Evolutionary conservation across 768 basidiomycete genomes (phyloP).

Genomic region (Trametes cinnabarina): DNA sequence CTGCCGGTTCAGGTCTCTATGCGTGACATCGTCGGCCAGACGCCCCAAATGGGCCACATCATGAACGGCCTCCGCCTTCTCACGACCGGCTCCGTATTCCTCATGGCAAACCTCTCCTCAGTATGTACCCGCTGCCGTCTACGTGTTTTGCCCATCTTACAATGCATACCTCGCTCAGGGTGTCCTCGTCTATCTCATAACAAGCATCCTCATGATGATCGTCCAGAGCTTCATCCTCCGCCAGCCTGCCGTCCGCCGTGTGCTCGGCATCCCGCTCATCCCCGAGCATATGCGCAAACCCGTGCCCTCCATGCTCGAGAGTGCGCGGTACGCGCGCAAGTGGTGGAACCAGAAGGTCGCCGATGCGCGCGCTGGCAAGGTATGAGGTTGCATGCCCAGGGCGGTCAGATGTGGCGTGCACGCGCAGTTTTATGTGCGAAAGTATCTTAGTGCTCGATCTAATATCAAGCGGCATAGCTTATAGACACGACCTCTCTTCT

Average conservation of each 20-base stretch:
- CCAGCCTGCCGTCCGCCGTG: constrained; percentile 38
- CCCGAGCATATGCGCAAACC: constrained; percentile 19
- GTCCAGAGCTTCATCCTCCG: constrained; percentile 49
- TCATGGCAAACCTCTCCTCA: constrained; percentile 60
- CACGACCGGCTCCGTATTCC: constrained; percentile 47
- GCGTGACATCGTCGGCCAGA: constrained; percentile 47
- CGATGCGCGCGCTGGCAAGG: constrained; percentile 1
- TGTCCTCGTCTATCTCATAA: constrained; percentile 54
- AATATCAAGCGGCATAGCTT: constrained; percentile 4
- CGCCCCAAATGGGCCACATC: constrained; percentile 56
- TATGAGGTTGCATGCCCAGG: not conserved
- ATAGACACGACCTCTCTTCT: constrained; percentile 12
- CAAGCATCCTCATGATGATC: constrained; percentile 45
- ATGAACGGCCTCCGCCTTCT: constrained; percentile 65
- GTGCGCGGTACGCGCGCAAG: constrained; percentile 18
- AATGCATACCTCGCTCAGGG: constrained; percentile 40
- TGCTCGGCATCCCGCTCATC: constrained; percentile 35
- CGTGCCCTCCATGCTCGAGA: constrained; percentile 30
- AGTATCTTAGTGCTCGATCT: constrained; percentile 15
- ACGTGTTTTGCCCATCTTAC: not conserved
- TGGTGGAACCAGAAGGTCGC: constrained; percentile 20
- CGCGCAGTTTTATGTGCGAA: not conserved
- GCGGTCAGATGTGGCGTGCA: not conserved
- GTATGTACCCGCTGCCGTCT: constrained; percentile 42
- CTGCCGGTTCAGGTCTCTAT: constrained; percentile 57